phyloP scores from a whole-genome alignment of 202 grass and related monocot species.

The Musa balbisiana region DNA sequence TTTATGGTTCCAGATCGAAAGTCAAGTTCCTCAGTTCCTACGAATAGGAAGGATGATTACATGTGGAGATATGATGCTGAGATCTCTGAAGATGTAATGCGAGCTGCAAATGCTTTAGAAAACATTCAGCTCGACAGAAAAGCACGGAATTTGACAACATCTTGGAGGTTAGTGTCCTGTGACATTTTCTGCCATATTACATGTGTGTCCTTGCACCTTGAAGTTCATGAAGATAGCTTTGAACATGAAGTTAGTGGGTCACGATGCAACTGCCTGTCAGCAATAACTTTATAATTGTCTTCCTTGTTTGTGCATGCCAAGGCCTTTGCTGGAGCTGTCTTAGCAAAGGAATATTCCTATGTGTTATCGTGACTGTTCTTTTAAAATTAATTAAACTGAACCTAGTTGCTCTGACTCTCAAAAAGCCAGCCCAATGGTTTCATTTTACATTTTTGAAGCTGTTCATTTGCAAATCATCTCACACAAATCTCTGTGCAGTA shows the following conservation, averaged over 20 bases:
- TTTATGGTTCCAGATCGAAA: conserved; percentile 40
- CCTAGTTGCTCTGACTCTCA: too few species aligned
- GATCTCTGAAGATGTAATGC: conserved; percentile 77
- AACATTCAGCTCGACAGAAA: conserved; percentile 81
- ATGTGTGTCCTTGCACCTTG: background rate
- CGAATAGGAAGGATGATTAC: conserved; percentile 73
- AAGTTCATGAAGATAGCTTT: background rate
- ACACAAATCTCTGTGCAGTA: too few species aligned
- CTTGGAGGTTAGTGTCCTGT: conserved; percentile 49
- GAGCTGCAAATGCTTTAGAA: conserved; percentile 60
- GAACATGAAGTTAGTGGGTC: background rate
- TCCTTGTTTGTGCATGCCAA: too few species aligned
- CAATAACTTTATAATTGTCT: too few species aligned
- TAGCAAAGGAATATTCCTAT: too few species aligned
- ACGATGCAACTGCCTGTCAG: too few species aligned
- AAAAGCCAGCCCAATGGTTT: too few species aligned
- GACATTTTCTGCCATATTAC: background rate
- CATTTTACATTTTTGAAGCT: too few species aligned
- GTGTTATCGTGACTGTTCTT: too few species aligned
- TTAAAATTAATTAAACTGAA: too few species aligned
- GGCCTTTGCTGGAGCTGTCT: too few species aligned
- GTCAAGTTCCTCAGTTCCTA: conserved; percentile 45
- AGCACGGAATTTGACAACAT: conserved; percentile 63
- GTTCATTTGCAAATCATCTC: too few species aligned
- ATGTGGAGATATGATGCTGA: conserved; percentile 91